Base-by-base conservation (phyloP, 176 grass and related monocot species). In the Typha latifolia region DNA sequence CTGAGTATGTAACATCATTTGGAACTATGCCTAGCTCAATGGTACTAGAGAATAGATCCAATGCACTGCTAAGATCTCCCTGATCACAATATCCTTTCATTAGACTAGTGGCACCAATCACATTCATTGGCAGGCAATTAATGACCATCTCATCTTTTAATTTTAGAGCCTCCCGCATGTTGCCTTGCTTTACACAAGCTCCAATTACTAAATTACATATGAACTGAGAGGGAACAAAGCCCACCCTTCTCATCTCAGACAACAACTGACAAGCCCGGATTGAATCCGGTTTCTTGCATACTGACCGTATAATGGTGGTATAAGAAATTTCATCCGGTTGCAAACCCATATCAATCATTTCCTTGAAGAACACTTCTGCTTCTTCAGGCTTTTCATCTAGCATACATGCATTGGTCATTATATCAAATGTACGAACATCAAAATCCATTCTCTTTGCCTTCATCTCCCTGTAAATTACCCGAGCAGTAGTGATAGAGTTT, bases 31-130 rank as follows among this genome's bases (percentile, higher is more conserved):
- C 82, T 55, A 75, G 64, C 20, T 73, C 57, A 14, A 81, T 48
- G 53, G 63, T 31, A 49, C 62, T 77, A 2, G 90, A 62, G 12
- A 87, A 83, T 14, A 96, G 48, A 74, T 84, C 68, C 49, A 91
- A 78, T 3, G 87, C 91, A 19, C 61, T 86, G 10, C 62, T 68
- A 56, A 91, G 75, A 49, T 96, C 65, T 31, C 71, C 68, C 47
- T 21, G 66, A 67, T 62, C 70, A 74, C 80, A 96, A 76, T 85
- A 88, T 22, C 87, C 84, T 16, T 88, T 79, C 74, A 96, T 84
- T 74, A 96, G 62, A 6, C 29, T 83, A 4, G 91, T 96, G 3
- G 56, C 74, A 1, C 77, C 69, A 48, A 88, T 32, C 16, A 84
- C 47, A 71, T 88, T 65, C 77, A 96, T 78, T 15, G 79, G 49